Evolutionary conservation across 1,284 basidiomycete genomes (phyloP).

Genomic region (Tetrapyrgos nigripes): DNA sequence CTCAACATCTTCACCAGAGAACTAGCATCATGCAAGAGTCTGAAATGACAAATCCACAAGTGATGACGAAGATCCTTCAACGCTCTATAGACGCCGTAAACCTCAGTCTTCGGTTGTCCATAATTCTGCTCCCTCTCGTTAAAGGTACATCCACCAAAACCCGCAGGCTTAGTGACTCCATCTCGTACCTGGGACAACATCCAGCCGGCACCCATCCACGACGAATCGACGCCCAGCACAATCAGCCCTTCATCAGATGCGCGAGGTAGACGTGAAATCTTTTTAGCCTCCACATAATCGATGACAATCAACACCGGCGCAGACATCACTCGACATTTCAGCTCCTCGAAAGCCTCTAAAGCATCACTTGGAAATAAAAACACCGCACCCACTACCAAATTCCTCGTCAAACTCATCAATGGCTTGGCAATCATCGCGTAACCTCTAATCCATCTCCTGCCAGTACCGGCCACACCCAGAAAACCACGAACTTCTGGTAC

Average conservation of each 20-base stretch:
- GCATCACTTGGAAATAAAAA: slow-evolving; percentile 29
- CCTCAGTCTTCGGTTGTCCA: slow-evolving; percentile 43
- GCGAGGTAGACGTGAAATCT: slow-evolving; percentile 6
- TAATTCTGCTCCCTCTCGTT: slow-evolving; percentile 37
- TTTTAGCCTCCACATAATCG: slow-evolving; percentile 31
- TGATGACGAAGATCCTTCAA: slow-evolving; percentile 35
- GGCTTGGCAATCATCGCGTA: slow-evolving; percentile 38
- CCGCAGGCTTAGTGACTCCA: slow-evolving; percentile 24
- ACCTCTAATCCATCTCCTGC: slow-evolving; percentile 35
- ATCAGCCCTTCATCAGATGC: slow-evolving; percentile 31
- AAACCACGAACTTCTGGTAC: slow-evolving; percentile 40
- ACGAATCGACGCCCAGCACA: slow-evolving; percentile 40
- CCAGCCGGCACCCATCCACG: slow-evolving; percentile 36
- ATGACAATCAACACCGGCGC: slow-evolving; percentile 35
- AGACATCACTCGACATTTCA: slow-evolving; percentile 30
- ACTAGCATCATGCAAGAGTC: slow-evolving; percentile 40
- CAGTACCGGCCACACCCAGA: slow-evolving; percentile 35
- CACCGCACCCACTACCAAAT: slow-evolving; percentile 6
- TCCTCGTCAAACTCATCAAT: slow-evolving; percentile 30
- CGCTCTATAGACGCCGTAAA: slow-evolving; percentile 41
- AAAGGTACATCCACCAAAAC: slow-evolving; percentile 41
- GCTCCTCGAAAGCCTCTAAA: slow-evolving; percentile 25
- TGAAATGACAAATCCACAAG: slow-evolving; percentile 38
- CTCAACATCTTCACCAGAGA: slow-evolving; percentile 42
- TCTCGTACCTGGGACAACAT: slow-evolving; percentile 35